Base-by-base conservation (phyloP, 2,329 filamentous ascomycete genomes). In the Aspergillus hiratsukae region DNA sequence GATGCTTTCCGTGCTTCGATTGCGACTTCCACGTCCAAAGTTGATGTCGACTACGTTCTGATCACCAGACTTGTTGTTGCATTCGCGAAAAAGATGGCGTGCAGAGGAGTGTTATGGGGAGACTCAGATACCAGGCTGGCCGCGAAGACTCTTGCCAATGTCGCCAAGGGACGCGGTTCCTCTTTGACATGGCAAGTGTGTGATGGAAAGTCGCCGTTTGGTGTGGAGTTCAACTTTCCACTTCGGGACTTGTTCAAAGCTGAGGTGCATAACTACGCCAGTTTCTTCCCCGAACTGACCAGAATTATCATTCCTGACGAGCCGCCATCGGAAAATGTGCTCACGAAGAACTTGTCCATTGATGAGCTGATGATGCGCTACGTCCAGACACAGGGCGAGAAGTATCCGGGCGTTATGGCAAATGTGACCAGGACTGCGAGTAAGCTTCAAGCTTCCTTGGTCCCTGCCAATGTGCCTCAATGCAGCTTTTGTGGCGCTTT, bases 401-500 rank as follows among this genome's bases (percentile, higher is more conserved):
- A 88, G 57, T 97, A 95, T 68, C 90, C 92, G 3, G 90, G 89
- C 54, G 91, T 97, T 55, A 92, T 99, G 63, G 88, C 92, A 31
- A 99, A 99, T 70, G 94, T 99, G 9, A 93, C 97, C 4, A 85
- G 91, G 60, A 99, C 93, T 35, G 87, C 89, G n/a, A 87, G 86
- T 52, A 96, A 95, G 74, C 80, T 97, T 43, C 79, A 86, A 48
- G 70, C 77, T 0, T 64, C 76, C 23, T 64, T 64, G 49, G 62
- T 60, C 1, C 71, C 70, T 7, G 67, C 65, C 21, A 69, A 61
- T 48, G 69, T 67, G 14, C 63, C 63, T 25, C 64, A 65, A 49
- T 95, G 91, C 66, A 80, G 81, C 35, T 71, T 93, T 8, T 96
- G 91, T 71, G 83, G 83, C 51, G 83, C 88, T 74, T 83, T 84